Evolutionary conservation across 768 basidiomycete species (phyloP), one percentile per base, ranked within the genome.

Genomic region (Tulasnella sp.): DNA sequence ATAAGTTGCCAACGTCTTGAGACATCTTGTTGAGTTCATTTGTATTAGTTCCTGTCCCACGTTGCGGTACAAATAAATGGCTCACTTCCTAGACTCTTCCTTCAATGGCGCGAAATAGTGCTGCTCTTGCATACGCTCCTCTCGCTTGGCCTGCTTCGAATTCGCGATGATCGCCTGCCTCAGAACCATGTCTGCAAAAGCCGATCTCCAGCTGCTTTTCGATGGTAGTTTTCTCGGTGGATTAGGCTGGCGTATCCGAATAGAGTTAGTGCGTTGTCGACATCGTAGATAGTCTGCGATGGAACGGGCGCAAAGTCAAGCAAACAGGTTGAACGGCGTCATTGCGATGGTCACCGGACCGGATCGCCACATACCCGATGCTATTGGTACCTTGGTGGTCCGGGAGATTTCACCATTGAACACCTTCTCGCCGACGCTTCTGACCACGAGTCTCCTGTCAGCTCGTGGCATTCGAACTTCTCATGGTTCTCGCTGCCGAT

Each of bases 1-100:
- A 76, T 89, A 87, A 4, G 81, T 76, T 0, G 83, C 83, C 5
- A 89, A 81, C 69, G 85, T 88, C 64, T 82, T 81, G 19, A 90
- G 78, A 76, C 89, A 89, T 77, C 88, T 89, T 22, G 40, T 62
- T 64, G 5, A 72, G n/a, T 37, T 67, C 35, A 9, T 12, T 22
- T 29, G 11, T 19, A 67, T 41, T 29, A 41, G 39, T 19, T 29
- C 67, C 39, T 39, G 36, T 32, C 64, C n/a, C 40, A 32, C 42
- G 29, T 67, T 16, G 67, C 35, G 14, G 39, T 11, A 6, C 59
- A 22, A 32, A 41, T 4, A 35, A 41, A 44, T 39, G 7, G 42
- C 40, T 29, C 40, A 67, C 67, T 29, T 19, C 67, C 67, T 37
- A n/a, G 69, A 37, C 75, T 86, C 83, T 11, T 81, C 76, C 29